phyloP scores from a whole-genome alignment of 2,329 filamentous ascomycete species.

The Microsporum audouinii region DNA sequence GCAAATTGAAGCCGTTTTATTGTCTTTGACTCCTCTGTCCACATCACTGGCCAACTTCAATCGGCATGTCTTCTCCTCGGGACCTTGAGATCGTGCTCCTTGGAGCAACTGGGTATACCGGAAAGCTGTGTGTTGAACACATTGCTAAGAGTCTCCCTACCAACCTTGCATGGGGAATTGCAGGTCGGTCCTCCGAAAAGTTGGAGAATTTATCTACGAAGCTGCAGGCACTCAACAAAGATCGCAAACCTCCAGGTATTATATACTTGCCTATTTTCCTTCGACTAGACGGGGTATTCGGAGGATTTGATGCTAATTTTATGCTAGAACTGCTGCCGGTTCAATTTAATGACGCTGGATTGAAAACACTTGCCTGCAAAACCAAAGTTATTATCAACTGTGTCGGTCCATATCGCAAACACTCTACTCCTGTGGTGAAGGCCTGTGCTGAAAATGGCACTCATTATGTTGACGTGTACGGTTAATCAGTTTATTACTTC shows the following conservation, averaged over 20 bases:
- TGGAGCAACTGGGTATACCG: slow-evolving; percentile 72
- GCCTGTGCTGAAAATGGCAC: slow-evolving; percentile 55
- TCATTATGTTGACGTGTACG: slow-evolving; percentile 52
- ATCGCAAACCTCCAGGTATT: slow-evolving; percentile 60
- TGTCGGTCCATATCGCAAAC: slow-evolving; percentile 52
- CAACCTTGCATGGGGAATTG: slow-evolving; percentile 75
- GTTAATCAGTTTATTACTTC: neutral
- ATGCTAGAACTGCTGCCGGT: slow-evolving; percentile 24
- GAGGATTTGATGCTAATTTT: neutral
- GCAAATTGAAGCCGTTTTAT: neutral
- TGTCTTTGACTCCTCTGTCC: neutral
- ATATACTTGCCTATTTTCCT: slow-evolving; percentile 7
- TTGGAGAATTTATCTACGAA: slow-evolving; percentile 57
- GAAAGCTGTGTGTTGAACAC: slow-evolving; percentile 63
- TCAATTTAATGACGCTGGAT: slow-evolving; percentile 39
- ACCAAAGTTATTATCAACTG: slow-evolving; percentile 50
- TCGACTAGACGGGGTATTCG: too few species aligned
- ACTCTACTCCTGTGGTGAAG: slow-evolving; percentile 53
- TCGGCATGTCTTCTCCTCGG: slow-evolving; percentile 19
- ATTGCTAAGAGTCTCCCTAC: slow-evolving; percentile 60
- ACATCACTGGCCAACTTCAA: neutral
- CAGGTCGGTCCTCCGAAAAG: slow-evolving; percentile 68
- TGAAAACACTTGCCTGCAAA: slow-evolving; percentile 42
- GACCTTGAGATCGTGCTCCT: slow-evolving; percentile 56
- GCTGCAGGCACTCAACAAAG: slow-evolving; percentile 54